Percentiles rank a stretch among this genome's conserved stretches.
phyloP scores from a whole-genome alignment of 345 rosid genomes.

The Populus nigra region DNA sequence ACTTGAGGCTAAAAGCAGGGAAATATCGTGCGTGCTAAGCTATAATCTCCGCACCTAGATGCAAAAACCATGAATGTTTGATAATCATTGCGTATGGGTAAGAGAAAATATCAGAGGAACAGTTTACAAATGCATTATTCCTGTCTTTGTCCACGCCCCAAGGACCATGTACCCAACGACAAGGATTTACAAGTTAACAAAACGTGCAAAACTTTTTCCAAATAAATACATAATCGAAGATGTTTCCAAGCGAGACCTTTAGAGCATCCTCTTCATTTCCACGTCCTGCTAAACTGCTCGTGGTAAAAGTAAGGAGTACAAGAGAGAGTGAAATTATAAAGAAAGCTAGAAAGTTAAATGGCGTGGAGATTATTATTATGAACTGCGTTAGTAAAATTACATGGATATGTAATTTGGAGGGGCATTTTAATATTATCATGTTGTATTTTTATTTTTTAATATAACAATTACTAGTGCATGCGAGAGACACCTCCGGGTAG shows the following conservation, averaged over 20 bases:
- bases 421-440: too few species aligned
- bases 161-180: not conserved
- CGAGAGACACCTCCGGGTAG: rapidly evolving
- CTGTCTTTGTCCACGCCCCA: too few species aligned
- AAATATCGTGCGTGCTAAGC: not conserved
- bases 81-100: not conserved
- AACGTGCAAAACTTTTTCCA: too few species aligned
- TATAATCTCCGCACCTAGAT: not conserved
- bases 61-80: not conserved
- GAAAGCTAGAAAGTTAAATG: too few species aligned
- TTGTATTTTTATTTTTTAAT: too few species aligned
- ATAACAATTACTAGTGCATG: too few species aligned
- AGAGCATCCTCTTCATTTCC: not conserved
- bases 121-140: not conserved
- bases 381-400: too few species aligned
- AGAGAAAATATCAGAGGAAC: not conserved
- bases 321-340: not conserved
- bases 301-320: not conserved
- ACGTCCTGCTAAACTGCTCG: not conserved
- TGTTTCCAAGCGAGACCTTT: not conserved
- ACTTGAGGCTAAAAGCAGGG: not conserved
- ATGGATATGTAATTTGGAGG: too few species aligned
- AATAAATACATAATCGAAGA: too few species aligned
- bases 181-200: not conserved
- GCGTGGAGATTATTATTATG: too few species aligned